phyloP scores from a whole-genome alignment of 768 basidiomycete genomes.

The Amanita phalloides region DNA sequence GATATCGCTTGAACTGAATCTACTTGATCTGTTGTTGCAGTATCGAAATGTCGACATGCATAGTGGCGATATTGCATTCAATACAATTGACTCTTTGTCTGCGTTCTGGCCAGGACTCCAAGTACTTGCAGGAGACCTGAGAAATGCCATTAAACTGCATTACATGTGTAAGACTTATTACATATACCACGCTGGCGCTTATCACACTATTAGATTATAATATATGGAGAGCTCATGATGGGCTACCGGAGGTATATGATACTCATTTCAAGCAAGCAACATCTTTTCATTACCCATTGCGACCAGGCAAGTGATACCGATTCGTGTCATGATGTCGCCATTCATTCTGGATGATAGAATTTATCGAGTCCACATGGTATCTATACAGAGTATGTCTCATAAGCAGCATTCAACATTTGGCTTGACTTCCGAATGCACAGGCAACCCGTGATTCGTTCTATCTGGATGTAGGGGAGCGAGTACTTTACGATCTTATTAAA shows the following conservation, averaged over 20 bases:
- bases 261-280: slow-evolving; percentile 63
- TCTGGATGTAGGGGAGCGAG: slow-evolving; percentile 79
- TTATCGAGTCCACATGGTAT: slow-evolving; percentile 95
- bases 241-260: slow-evolving; percentile 89
- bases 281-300: slow-evolving; percentile 68
- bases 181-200: background rate
- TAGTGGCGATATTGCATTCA: slow-evolving; percentile 61
- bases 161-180: slow-evolving; percentile 51
- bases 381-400: slow-evolving; percentile 66
- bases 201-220: slow-evolving; percentile 67
- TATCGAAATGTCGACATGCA: slow-evolving; percentile 80
- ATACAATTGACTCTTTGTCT: slow-evolving; percentile 87
- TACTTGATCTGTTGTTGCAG: slow-evolving; percentile 25
- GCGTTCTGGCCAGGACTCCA: slow-evolving; percentile 98
- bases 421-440: slow-evolving; percentile 25
- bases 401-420: background rate
- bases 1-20: background rate
- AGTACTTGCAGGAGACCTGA: slow-evolving; percentile 75
- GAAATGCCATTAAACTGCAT: slow-evolving; percentile 89
- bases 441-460: slow-evolving; percentile 92
- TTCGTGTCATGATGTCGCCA: background rate
- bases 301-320: slow-evolving; percentile 42
- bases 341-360: slow-evolving; percentile 39
- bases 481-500: slow-evolving; percentile 63
- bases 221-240: slow-evolving; percentile 79